A percentile compares a stretch with the other conserved stretches of the same genome.
Conservation (phyloP, 2,329 filamentous ascomycete species). For the Thielaviopsis cerberus region DNA sequence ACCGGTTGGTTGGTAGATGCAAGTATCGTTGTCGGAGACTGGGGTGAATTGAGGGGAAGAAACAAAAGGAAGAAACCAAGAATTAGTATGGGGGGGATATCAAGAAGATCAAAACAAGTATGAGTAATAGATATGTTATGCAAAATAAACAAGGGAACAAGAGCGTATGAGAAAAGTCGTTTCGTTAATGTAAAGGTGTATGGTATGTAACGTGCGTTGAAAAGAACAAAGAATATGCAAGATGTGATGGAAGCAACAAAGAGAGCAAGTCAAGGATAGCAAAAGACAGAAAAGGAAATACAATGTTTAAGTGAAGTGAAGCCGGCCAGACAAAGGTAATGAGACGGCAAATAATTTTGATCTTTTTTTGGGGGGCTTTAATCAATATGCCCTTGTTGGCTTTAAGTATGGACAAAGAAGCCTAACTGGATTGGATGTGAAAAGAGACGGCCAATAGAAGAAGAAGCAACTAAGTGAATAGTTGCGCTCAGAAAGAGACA, state of each 20-base stretch:
- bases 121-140: neutral
- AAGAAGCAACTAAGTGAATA: no score
- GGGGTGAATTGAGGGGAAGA: neutral
- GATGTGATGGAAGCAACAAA: conserved; percentile 2
- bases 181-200: neutral
- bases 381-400: neutral
- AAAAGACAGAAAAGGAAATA: neutral
- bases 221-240: neutral
- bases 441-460: no score
- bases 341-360: neutral
- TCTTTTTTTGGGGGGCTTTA: neutral
- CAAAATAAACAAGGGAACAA: neutral
- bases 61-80: neutral
- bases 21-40: neutral
- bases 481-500: no score
- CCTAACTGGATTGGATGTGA: no score
- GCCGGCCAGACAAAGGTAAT: neutral
- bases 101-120: neutral
- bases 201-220: neutral
- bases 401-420: neutral
- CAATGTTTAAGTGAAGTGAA: neutral
- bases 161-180: neutral
- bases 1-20: neutral
- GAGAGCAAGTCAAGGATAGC: conserved; percentile 1
- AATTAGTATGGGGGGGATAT: neutral